phyloP scores from a whole-genome alignment of 2,329 filamentous ascomycete genomes.

The Cucurbitaria berberidis region DNA sequence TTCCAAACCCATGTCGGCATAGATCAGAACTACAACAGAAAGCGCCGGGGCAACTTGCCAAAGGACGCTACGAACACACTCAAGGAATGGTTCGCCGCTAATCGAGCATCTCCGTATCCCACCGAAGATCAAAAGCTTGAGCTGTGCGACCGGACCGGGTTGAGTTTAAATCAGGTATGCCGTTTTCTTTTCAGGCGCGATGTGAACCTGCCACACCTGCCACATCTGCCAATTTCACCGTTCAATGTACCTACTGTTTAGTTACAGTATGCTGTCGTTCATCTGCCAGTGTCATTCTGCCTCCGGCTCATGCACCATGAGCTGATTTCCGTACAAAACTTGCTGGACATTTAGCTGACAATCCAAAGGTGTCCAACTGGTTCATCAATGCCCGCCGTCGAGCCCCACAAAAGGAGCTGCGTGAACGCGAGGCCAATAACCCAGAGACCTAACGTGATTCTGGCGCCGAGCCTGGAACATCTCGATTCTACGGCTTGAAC shows the following conservation, averaged over 20 bases:
- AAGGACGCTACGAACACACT: slow-evolving; percentile 86
- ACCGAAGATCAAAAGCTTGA: slow-evolving; percentile 87
- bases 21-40: slow-evolving; percentile 51
- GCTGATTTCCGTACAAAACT: background rate
- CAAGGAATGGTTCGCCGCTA: slow-evolving; percentile 72
- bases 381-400: slow-evolving; percentile 79
- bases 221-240: slow-evolving; percentile 25
- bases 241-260: slow-evolving; percentile 8
- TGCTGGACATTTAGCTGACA: slow-evolving; percentile 14
- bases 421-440: slow-evolving; percentile 33
- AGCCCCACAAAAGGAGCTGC: slow-evolving; percentile 38
- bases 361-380: slow-evolving; percentile 71
- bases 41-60: slow-evolving; percentile 82
- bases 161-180: slow-evolving; percentile 74
- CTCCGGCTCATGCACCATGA: background rate
- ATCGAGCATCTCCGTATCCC: slow-evolving; percentile 73
- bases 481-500: too few relatives aligned
- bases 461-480: background rate
- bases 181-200: background rate
- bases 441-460: slow-evolving; percentile 8
- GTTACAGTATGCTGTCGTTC: slow-evolving; percentile 7
- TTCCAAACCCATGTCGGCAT: slow-evolving; percentile 39
- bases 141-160: slow-evolving; percentile 74
- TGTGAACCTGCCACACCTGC: slow-evolving; percentile 11
- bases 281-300: background rate